phyloP scores from a whole-genome alignment of 352 stramenopile genomes.

The Phytophthora sojae region DNA sequence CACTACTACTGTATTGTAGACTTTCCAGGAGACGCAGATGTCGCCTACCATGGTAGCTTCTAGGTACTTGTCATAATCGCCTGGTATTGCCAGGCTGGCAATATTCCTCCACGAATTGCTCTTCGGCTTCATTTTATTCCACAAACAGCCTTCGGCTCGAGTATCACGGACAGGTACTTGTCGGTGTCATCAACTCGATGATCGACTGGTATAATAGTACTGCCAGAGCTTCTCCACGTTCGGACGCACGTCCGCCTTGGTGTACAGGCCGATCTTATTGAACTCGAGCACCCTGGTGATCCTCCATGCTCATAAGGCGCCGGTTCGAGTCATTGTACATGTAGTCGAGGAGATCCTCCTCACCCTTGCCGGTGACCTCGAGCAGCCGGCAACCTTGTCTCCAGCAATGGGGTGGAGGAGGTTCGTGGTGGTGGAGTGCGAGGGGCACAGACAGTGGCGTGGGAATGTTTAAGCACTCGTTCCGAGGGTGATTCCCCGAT shows the following conservation, averaged over 20 bases:
- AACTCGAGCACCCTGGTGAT: slow-evolving; percentile 93
- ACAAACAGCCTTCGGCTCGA: no score
- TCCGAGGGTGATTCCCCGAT: not conserved
- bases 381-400: slow-evolving; percentile 18
- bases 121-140: no score
- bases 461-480: not conserved
- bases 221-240: slow-evolving; percentile 88
- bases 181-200: no score
- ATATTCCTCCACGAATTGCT: no score
- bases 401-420: slow-evolving; percentile 4
- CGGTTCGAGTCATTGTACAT: slow-evolving; percentile 35
- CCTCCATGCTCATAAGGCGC: slow-evolving; percentile 87
- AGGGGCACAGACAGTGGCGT: not conserved
- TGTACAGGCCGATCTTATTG: slow-evolving; percentile 96
- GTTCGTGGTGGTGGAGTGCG: not conserved
- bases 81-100: no score
- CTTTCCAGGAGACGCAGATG: no score
- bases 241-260: slow-evolving; percentile 83
- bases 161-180: no score
- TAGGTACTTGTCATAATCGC: no score
- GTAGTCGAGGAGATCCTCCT: slow-evolving; percentile 85
- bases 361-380: slow-evolving; percentile 49
- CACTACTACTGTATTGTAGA: no score
- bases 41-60: no score
- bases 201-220: slow-evolving; percentile 90